Evolutionary conservation across 495 filamentous ascomycete genomes (phyloP), one percentile per base, ranked within the genome.

Genomic region (Podospora anserina): DNA sequence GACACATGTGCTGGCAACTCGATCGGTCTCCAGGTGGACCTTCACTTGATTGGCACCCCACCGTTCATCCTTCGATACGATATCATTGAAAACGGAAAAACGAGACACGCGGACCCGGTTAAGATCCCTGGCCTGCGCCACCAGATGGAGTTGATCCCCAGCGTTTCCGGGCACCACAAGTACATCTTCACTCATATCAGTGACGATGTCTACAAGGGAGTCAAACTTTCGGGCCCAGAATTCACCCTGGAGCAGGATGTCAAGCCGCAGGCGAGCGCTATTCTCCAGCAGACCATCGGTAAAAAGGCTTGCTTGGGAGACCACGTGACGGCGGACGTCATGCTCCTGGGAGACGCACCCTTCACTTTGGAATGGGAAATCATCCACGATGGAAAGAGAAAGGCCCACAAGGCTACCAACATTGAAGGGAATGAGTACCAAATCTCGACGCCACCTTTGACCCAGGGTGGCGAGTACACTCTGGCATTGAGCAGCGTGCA

Each of bases 1-100:
- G 95, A 98, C 75, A 96, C 94, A 71, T 99, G 95, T 78, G 94
- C 93, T 54, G 91, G 93, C 61, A 96, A 92, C 72, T 92, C 94
- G 0, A 90, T 99, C 69, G 95, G 95, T 26, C 83, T 98, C 53
- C 84, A 89, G 13, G 92, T 99, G 26, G 91, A 93, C 71, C 79
- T 98, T 57, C 91, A 97, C 69, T 79, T 99, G 56, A 88, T 92
- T 26, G 95, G 95, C 39, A 96, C 93, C 0, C 95, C 95, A 64
- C 93, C 93, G 5, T 99, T 98, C 80, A 79, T 82, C 7, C 81
- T 99, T 27, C 79, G 80, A 3, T 98, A 97, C 73, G 86, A 86
- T 30, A 82, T 91, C 58, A 86, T 89, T 59, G 84, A 85, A 27
- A 88, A 89, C 61, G 82, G 85, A 7, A 32, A 67, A 15, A 58